phyloP scores from a whole-genome alignment of 352 stramenopile genomes.

The Pythium dissimile region DNA sequence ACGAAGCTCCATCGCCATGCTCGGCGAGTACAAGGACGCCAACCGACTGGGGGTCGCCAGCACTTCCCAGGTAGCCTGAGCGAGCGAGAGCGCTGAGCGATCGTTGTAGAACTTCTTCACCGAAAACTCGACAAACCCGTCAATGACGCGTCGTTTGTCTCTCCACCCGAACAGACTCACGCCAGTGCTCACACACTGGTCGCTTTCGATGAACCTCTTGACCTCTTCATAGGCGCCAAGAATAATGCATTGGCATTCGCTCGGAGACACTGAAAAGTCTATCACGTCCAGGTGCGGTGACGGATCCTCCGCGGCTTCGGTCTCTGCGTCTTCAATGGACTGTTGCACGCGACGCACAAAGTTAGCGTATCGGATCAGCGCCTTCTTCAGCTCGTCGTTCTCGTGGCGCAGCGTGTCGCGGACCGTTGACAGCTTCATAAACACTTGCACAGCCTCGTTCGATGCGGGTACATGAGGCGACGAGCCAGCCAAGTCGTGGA shows the following conservation, averaged over 20 bases:
- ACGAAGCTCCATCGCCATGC: conserved; percentile 31
- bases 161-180: conserved; percentile 50
- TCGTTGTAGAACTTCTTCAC: conserved; percentile 48
- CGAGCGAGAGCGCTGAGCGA: conserved; percentile 27
- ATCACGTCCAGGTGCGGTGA: conserved; percentile 21
- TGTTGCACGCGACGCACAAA: conserved; percentile 38
- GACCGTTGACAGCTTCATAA: conserved; percentile 43
- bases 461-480: conserved; percentile 9
- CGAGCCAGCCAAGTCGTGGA: conserved; percentile 7
- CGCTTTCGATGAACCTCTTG: conserved; percentile 36
- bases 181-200: conserved; percentile 39
- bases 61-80: conserved; percentile 34
- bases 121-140: conserved; percentile 48
- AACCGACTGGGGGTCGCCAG: conserved; percentile 27
- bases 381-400: conserved; percentile 44
- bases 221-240: conserved; percentile 37
- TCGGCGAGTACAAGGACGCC: conserved; percentile 40
- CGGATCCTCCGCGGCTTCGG: conserved; percentile 16
- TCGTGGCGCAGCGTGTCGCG: conserved; percentile 49
- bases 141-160: conserved; percentile 36
- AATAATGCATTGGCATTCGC: conserved; percentile 40
- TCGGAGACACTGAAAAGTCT: conserved; percentile 25
- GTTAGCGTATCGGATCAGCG: conserved; percentile 36
- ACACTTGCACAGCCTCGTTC: conserved; percentile 27
- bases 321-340: conserved; percentile 30